Evolutionary conservation across 2,329 filamentous ascomycete species (phyloP).

Genomic region (Thyridium curvatum): DNA sequence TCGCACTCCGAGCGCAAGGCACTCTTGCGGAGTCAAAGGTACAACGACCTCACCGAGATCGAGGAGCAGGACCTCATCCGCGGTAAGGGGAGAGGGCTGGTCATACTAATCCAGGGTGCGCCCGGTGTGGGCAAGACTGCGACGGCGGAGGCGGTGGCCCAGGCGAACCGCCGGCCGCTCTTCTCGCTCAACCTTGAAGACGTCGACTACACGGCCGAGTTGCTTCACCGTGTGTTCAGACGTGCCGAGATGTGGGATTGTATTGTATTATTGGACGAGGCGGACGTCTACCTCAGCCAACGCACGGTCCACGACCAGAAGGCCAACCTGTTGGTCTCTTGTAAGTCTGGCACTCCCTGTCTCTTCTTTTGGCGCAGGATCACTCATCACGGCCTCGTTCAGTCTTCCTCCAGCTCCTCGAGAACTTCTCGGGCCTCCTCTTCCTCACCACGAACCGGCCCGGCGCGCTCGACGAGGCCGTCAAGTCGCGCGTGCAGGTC

Average conservation of each 20-base stretch:
- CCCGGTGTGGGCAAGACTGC: constrained; percentile 44
- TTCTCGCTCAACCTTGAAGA: constrained; percentile 16
- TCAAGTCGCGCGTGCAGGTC: constrained; percentile 40
- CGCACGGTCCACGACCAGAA: constrained; percentile 15
- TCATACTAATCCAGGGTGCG: constrained; percentile 38
- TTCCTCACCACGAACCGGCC: constrained; percentile 46
- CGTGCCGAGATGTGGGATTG: constrained; percentile 32
- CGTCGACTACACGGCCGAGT: constrained; percentile 21
- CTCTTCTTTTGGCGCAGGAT: too few species aligned
- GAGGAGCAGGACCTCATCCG: constrained; percentile 30
- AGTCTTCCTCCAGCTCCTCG: constrained; percentile 38
- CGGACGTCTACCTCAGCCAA: constrained; percentile 25
- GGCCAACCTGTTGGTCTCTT: constrained; percentile 23
- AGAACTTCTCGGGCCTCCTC: constrained; percentile 40
- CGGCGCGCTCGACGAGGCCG: constrained; percentile 41
- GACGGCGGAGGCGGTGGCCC: constrained; percentile 29
- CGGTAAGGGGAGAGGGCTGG: constrained; percentile 36
- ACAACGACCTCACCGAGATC: too few species aligned
- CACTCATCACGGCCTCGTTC: too few species aligned
- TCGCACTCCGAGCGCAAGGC: too few species aligned
- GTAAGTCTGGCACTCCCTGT: constrained; percentile 1
- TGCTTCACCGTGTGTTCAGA: constrained; percentile 34
- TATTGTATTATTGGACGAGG: constrained; percentile 29
- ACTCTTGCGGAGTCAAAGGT: too few species aligned
- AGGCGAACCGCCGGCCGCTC: constrained; percentile 20